A percentile compares a stretch with the other conserved stretches of the same genome.
phyloP scores from a whole-genome alignment of 2,329 filamentous ascomycete species.

The Pestalotiopsis sp. region DNA sequence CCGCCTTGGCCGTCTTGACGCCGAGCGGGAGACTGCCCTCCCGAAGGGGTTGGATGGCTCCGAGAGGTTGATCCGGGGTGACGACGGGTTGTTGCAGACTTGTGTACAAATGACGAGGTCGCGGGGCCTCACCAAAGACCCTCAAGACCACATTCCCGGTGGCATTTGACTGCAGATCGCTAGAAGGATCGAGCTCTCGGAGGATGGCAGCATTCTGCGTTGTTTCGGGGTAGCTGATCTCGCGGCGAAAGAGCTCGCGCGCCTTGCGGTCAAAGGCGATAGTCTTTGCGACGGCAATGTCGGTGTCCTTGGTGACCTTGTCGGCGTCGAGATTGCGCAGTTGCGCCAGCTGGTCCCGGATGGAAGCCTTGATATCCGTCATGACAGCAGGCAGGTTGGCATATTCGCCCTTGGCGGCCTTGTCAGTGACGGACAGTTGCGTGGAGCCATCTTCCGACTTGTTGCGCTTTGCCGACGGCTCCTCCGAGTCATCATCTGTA shows the following conservation, averaged over 20 bases:
- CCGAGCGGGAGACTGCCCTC: conserved; percentile 74
- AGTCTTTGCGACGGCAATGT: conserved; percentile 45
- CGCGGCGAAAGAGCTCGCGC: conserved; percentile 63
- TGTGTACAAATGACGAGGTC: conserved; percentile 80
- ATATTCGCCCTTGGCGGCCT: conserved; percentile 54
- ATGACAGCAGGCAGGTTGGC: conserved; percentile 68
- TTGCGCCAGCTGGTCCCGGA: conserved; percentile 51
- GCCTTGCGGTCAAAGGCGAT: conserved; percentile 64
- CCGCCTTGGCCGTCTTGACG: conserved; percentile 68
- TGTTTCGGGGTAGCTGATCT: conserved; percentile 53
- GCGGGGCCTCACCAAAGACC: conserved; percentile 74
- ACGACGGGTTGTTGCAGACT: conserved; percentile 67
- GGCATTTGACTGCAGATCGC: conserved; percentile 39
- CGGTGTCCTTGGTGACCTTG: conserved; percentile 28
- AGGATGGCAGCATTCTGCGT: conserved; percentile 36
- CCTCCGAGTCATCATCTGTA: conserved; percentile 41
- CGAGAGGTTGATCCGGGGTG: conserved; percentile 24
- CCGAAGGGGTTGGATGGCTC: conserved; percentile 49
- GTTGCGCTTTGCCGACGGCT: conserved; percentile 63
- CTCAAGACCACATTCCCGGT: conserved; percentile 68
- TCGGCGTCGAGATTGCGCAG: conserved; percentile 31
- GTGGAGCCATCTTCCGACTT: conserved; percentile 52
- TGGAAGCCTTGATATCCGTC: conserved; percentile 53
- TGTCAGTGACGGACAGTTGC: conserved; percentile 53
- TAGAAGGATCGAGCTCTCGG: conserved; percentile 39